Evolutionary conservation across 148 eudicot species (phyloP), one percentile per base, ranked within the genome.

Genomic region (Nyssa sinensis): DNA sequence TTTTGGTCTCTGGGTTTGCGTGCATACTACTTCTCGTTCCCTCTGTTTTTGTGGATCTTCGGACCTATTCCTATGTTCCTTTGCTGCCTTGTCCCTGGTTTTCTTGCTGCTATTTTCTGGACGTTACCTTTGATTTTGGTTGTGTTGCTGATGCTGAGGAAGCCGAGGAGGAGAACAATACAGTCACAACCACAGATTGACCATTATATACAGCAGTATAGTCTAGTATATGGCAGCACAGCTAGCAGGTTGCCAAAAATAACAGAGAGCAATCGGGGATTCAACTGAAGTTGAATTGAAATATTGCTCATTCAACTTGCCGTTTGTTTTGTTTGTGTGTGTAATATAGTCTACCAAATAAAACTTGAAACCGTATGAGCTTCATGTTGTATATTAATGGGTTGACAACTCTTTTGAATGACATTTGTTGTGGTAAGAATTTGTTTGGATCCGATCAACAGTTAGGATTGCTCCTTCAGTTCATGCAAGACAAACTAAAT

Each of bases 1-100:
- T 92, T 92, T 41, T 90, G 97, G 94, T 92, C 97, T 2, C 64
- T 92, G 30, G 97, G 97, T 0, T 64, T 90, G 59, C 77, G 93
- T n/a, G 88, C 92, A 5, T 92, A 86, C 63, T 92, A 92, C 78
- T 88, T 89, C 32, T 89, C 97, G 0, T 83, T 89, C 62, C 97
- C 97, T 0, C 65, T 90, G 27, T 90, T 92, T 62, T 77, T 92
- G 29, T 89, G 94, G 94, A 70, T 92, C 13, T 92, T 92, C 39
- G 97, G 97, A 2, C 90, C 3, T n/a, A 84, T 92, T 24, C 94
- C 92, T 0, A 89, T 89, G 94, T 85, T 92, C 41, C 7, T 79
- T 25, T 75, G 91, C 69, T 84, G 90, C 34, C 6, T 82, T 41
- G 74, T 77, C 30, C n/a, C 67, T 92, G 69, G 89, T 86, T 25